Percentiles rank a stretch among this genome's conserved stretches.
These are phyloP conservation scores for Emmonsiellopsis sp. DNA, from an alignment of 2,329 filamentous ascomycete species.

Conservation along the genomic window DNA sequence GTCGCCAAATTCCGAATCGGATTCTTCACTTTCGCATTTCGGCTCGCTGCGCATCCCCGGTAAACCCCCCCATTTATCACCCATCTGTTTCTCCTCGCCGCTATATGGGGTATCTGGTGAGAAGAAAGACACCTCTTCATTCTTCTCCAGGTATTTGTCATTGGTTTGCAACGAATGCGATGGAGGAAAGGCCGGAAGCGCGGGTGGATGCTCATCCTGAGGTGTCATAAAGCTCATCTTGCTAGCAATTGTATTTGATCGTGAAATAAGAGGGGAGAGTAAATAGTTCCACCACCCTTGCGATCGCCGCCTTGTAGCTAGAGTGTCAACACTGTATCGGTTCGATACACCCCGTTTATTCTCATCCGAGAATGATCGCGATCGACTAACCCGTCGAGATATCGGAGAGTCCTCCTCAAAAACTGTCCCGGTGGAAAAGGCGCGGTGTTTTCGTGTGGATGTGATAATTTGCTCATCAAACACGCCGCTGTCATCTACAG, in stretches of 20 bases:
- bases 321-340: slow-evolving; percentile 26
- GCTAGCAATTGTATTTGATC: slow-evolving; percentile 25
- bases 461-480: slow-evolving; percentile 12
- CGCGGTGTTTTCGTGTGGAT: slow-evolving; percentile 18
- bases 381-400: slow-evolving; percentile 7
- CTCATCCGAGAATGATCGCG: slow-evolving; percentile 20
- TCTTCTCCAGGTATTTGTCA: slow-evolving; percentile 12
- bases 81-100: slow-evolving; percentile 6
- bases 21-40: neutral
- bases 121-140: slow-evolving; percentile 20
- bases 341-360: slow-evolving; percentile 21
- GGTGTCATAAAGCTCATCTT: slow-evolving; percentile 15
- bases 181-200: slow-evolving; percentile 15
- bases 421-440: slow-evolving; percentile 26
- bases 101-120: slow-evolving; percentile 24
- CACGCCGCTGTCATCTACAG: slow-evolving; percentile 7
- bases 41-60: neutral
- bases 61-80: slow-evolving; percentile 8
- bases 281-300: slow-evolving; percentile 43
- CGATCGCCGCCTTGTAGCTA: slow-evolving; percentile 30
- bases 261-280: slow-evolving; percentile 34
- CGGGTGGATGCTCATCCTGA: slow-evolving; percentile 15
- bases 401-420: slow-evolving; percentile 23
- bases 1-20: neutral
- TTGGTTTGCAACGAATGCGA: neutral